Percentiles rank a stretch among this genome's conserved stretches.
These are phyloP conservation scores for Trametes gibbosa DNA, from an alignment of 768 basidiomycete species.

Conservation along the genomic window DNA sequence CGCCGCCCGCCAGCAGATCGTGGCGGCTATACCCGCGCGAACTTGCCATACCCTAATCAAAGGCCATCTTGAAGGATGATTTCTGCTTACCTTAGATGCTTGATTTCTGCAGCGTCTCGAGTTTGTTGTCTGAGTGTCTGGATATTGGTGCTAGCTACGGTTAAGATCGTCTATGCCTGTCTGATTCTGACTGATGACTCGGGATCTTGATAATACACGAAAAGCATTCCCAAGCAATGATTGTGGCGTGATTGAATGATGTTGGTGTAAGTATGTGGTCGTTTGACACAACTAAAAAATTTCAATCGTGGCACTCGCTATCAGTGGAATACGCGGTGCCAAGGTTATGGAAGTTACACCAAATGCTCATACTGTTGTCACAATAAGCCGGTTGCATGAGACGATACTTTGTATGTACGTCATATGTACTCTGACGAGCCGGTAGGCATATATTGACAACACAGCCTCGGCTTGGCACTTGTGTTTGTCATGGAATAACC, in stretches of 20 bases:
- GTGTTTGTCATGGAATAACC: too few species aligned
- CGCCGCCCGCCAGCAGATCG: too few species aligned
- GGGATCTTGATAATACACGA: neutral
- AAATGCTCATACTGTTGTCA: too few species aligned
- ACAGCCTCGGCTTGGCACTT: too few species aligned
- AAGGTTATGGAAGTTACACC: too few species aligned
- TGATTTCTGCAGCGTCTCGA: neutral
- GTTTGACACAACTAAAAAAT: too few species aligned
- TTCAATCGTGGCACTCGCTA: too few species aligned
- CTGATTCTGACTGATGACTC: neutral
- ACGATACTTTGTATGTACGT: too few species aligned
- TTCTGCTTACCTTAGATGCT: neutral
- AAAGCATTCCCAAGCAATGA: neutral
- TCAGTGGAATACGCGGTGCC: too few species aligned
- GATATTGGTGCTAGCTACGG: neutral
- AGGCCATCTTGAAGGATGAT: neutral
- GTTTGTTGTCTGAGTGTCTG: neutral
- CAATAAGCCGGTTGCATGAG: too few species aligned
- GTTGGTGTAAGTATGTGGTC: neutral
- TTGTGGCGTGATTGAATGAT: neutral
- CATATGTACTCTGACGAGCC: too few species aligned
- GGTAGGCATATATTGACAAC: too few species aligned
- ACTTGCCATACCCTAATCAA: constrained; percentile 9
- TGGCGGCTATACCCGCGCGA: constrained; percentile 11
- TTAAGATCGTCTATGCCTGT: neutral